These are phyloP conservation scores for Naganishia friedmannii DNA, from an alignment of 768 basidiomycete species.

Conservation along the genomic window DNA sequence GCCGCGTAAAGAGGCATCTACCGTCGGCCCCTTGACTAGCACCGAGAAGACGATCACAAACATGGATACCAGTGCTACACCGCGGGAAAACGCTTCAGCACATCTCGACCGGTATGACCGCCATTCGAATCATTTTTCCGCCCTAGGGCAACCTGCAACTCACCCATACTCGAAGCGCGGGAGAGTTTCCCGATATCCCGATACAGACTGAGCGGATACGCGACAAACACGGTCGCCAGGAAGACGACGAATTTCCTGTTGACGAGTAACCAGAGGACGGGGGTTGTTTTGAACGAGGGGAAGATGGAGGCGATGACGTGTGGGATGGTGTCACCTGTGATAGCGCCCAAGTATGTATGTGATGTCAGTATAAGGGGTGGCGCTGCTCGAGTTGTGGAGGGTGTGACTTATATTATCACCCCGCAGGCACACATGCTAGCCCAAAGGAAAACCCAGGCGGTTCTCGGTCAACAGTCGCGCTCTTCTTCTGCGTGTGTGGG, in stretches of 20 bases:
- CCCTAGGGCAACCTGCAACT: conserved; percentile 52
- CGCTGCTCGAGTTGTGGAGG: no score
- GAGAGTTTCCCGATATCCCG: conserved; percentile 97
- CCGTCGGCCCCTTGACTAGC: conserved; percentile 74
- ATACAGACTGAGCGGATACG: conserved; percentile 90
- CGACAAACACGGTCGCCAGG: conserved; percentile 80
- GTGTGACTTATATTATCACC: conserved; percentile 71
- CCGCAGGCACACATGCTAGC: conserved; percentile 86
- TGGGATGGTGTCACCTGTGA: conserved; percentile 86
- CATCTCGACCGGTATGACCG: no score
- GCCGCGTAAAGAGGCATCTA: conserved; percentile 70
- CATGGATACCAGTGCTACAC: conserved; percentile 63
- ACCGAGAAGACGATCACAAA: conserved; percentile 84
- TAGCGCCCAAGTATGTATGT: no score
- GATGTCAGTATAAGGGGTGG: not conserved
- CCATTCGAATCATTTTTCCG: no score
- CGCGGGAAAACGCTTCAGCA: no score
- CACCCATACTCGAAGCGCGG: conserved; percentile 83
- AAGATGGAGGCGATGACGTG: conserved; percentile 86
- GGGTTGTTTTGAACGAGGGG: conserved; percentile 63
- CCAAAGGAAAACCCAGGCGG: conserved; percentile 49
- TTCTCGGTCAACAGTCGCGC: no score
- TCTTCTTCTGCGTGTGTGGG: no score
- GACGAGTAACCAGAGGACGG: conserved; percentile 71
- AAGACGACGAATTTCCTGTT: conserved; percentile 86